Evolutionary conservation across 768 basidiomycete genomes (phyloP).

Genomic region (Leucosporidium yakuticum): DNA sequence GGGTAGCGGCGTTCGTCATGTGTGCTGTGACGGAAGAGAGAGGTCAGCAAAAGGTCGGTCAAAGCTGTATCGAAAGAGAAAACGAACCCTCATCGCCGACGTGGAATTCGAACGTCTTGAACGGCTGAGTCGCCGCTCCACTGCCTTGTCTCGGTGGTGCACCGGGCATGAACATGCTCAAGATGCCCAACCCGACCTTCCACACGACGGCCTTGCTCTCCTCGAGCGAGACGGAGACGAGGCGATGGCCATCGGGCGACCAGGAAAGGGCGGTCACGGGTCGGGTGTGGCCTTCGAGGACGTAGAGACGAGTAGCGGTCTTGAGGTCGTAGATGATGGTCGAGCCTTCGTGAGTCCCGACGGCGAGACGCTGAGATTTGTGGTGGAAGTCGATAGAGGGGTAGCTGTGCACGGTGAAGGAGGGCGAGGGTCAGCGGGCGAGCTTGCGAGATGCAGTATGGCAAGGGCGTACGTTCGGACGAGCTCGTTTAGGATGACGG

Average conservation of each 20-base stretch:
- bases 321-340: conserved; percentile 95
- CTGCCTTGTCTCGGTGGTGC: conserved; percentile 81
- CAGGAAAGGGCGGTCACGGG: conserved; percentile 75
- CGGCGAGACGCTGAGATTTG: conserved; percentile 75
- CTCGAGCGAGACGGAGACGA: conserved; percentile 79
- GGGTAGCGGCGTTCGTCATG: conserved; percentile 58
- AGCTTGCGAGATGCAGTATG: neutral
- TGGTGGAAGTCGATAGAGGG: conserved; percentile 79
- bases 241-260: conserved; percentile 83
- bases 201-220: conserved; percentile 81
- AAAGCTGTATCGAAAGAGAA: neutral
- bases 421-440: neutral
- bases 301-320: conserved; percentile 87
- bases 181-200: conserved; percentile 88
- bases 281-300: conserved; percentile 78
- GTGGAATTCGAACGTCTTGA: conserved; percentile 78
- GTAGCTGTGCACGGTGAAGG: neutral
- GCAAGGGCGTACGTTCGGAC: conserved; percentile 67
- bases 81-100: conserved; percentile 72
- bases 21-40: conserved; percentile 45
- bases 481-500: conserved; percentile 89
- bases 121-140: conserved; percentile 63
- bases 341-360: conserved; percentile 90
- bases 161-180: conserved; percentile 74
- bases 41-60: neutral